Evolutionary conservation across 352 stramenopile species (phyloP), one percentile per base, ranked within the genome.

Genomic region (Pythium graminicola): DNA sequence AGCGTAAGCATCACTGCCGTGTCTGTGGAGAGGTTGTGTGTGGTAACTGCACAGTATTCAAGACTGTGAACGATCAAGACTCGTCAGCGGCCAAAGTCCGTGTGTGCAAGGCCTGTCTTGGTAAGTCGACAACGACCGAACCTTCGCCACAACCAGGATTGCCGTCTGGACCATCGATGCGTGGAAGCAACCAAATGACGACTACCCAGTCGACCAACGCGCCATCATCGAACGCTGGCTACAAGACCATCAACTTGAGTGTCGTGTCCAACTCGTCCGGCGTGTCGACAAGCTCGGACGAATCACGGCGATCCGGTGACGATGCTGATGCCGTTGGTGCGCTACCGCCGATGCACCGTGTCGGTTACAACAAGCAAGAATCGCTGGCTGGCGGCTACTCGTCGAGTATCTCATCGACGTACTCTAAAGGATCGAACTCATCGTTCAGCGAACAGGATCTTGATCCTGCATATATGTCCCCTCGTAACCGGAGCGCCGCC

Each of bases 21-120:
- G 77, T 90, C 10, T 95, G 85, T 41, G 85, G 85, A 4, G 82
- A 91, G 54, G 82, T 95, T n/a, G 82, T 95, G 16, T 95, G 85
- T 46, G 76, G 74, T 0, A 67, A 68, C 7, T 92, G 81, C 51
- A 89, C 81, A 0, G 77, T 88, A 51, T 89, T 89, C 52, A 92
- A 89, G 47, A 57, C 81, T 45, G 75, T 89, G 31, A 82, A 69
- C 29, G 67, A 67, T 14, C 68, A 83, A n/a, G 64, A 74, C 20
- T 20, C 40, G 23, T 67, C 81, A 1, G 50, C 67, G 8, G 40
- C 62, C 23, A 89, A 87, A 53, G 60, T 89, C n/a, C 81, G 81
- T 1, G 77, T 89, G 3, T 92, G 81, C 60, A 89, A 88, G 59
- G 74, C 73, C 2, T 92, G 81, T 60, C 62, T 92, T 22, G 70